Conservation (phyloP, 371 early-diverging fungal genomes). For the Basidiobolus meristosporus region DNA sequence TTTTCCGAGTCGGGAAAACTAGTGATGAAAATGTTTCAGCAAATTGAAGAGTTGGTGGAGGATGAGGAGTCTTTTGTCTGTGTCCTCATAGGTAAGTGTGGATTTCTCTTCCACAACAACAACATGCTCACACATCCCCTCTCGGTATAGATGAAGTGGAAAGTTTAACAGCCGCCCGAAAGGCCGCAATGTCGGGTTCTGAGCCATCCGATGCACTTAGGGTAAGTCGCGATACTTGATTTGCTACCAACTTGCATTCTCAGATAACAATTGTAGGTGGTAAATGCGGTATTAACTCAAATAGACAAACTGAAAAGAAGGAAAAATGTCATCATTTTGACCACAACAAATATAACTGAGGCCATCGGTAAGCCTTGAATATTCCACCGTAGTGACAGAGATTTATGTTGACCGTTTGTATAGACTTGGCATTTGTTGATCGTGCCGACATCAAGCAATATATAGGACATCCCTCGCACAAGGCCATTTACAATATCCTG, state of each 20-base stretch:
- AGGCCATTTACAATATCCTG: constrained; percentile 28
- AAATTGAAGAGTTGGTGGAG: constrained; percentile 23
- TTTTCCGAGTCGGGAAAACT: constrained; percentile 43
- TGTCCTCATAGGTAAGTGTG: constrained; percentile 25
- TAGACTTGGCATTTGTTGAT: constrained; percentile 29
- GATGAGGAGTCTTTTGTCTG: constrained; percentile 27
- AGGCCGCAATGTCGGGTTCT: constrained; percentile 24
- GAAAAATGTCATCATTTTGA: constrained; percentile 29
- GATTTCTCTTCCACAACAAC: background rate
- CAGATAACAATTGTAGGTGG: constrained; percentile 9
- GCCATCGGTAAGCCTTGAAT: constrained; percentile 20
- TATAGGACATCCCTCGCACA: constrained; percentile 22
- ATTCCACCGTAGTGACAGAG: background rate
- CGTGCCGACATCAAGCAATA: constrained; percentile 22
- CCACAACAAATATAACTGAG: constrained; percentile 42
- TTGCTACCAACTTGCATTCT: background rate
- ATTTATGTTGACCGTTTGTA: background rate
- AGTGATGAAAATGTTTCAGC: constrained; percentile 29
- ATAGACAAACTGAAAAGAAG: constrained; percentile 24
- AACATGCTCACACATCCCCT: background rate
- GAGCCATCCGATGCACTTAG: constrained; percentile 37
- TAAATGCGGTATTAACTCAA: constrained; percentile 30
- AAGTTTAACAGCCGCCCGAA: constrained; percentile 32
- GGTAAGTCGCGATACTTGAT: constrained; percentile 8
- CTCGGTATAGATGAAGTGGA: constrained; percentile 34